These are phyloP conservation scores for Cladophialophora exuberans DNA, from an alignment of 2,329 filamentous ascomycete species.

Conservation along the genomic window DNA sequence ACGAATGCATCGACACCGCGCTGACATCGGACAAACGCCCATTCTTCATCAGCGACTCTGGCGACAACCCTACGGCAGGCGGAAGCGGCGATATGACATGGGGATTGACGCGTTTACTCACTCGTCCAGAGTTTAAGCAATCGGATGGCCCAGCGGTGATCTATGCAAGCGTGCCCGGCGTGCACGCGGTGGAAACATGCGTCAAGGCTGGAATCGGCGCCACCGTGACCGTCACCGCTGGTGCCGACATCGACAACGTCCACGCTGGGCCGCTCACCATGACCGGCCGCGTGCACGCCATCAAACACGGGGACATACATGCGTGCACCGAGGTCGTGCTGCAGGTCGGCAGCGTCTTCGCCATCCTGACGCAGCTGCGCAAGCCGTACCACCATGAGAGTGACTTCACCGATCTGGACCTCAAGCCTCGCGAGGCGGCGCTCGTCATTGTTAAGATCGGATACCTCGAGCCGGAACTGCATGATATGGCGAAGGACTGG, in stretches of 20 bases:
- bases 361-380: conserved; percentile 5
- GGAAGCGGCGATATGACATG: conserved; percentile 12
- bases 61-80: conserved; percentile 10
- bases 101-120: conserved; percentile 9
- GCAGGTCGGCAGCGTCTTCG: conserved; percentile 8
- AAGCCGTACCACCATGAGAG: conserved; percentile 11
- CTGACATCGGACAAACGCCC: conserved; percentile 5
- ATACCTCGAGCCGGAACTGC: conserved; percentile 10
- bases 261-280: conserved; percentile 5
- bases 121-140: conserved; percentile 5
- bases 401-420: conserved; percentile 8
- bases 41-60: conserved; percentile 11
- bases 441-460: conserved; percentile 11
- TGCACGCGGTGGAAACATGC: conserved; percentile 1
- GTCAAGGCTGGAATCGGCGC: conserved; percentile 7
- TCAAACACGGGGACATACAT: conserved; percentile 7
- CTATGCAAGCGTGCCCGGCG: conserved; percentile 5
- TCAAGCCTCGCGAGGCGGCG: conserved; percentile 8
- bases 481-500: conserved; percentile 10
- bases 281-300: conserved; percentile 7
- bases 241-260: conserved; percentile 5
- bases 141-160: neutral
- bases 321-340: conserved; percentile 3
- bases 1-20: conserved; percentile 7
- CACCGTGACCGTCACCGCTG: conserved; percentile 3